Evolutionary conservation across 2,329 filamentous ascomycete genomes (phyloP).

Genomic region (Penicillium capsulatum): DNA sequence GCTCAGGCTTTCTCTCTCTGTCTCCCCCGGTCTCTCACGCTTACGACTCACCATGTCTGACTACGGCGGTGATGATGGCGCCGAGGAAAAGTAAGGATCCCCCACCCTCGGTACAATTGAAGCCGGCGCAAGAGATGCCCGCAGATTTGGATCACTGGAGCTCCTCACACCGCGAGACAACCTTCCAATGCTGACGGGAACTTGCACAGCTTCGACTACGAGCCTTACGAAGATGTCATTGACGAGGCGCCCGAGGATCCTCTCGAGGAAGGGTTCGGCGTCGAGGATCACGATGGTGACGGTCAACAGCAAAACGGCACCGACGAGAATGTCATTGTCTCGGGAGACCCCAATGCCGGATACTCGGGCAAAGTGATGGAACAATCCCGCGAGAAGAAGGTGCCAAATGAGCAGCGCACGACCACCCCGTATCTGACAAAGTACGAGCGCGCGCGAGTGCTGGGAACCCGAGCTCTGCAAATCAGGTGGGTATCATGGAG

Average conservation of each 20-base stretch:
- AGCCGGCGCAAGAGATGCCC: constrained; percentile 13
- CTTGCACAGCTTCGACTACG: constrained; percentile 44
- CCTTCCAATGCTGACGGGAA: constrained; percentile 25
- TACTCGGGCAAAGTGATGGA: constrained; percentile 53
- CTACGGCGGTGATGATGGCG: constrained; percentile 65
- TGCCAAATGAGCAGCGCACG: constrained; percentile 77
- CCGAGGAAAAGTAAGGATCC: constrained; percentile 53
- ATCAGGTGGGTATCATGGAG: constrained; percentile 67
- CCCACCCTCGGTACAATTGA: constrained; percentile 7
- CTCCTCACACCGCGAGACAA: constrained; percentile 7
- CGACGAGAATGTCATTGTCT: constrained; percentile 41
- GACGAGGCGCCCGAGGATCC: constrained; percentile 61
- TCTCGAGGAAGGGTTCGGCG: too few species aligned
- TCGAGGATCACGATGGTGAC: constrained; percentile 53
- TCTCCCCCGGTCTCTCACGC: constrained; percentile 10
- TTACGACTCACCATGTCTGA: constrained; percentile 60
- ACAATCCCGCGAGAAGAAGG: constrained; percentile 71
- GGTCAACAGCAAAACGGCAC: constrained; percentile 41
- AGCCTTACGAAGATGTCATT: constrained; percentile 59
- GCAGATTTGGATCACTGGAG: constrained; percentile 13
- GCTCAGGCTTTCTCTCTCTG: constrained; percentile 19
- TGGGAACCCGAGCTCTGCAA: constrained; percentile 89
- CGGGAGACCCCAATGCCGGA: constrained; percentile 51
- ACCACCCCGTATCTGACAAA: constrained; percentile 99
- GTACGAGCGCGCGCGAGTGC: constrained; percentile 89